These are phyloP conservation scores for Raffaelea deltoideospora DNA, from an alignment of 2,329 filamentous ascomycete species.

Conservation along the genomic window DNA sequence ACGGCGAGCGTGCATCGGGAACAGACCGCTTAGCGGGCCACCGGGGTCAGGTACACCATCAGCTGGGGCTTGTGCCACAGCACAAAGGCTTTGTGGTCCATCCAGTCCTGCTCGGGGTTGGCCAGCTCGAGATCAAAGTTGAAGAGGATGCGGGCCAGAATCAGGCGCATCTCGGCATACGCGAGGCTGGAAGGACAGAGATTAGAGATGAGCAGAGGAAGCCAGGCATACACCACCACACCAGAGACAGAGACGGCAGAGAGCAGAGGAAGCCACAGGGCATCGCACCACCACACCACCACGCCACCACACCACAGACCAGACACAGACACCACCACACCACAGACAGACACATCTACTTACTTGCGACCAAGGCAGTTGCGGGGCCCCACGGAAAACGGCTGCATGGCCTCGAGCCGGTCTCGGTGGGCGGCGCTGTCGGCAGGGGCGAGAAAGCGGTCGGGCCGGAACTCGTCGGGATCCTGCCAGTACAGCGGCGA, in stretches of 20 bases:
- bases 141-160: conserved; percentile 10
- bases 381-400: conserved; percentile 7
- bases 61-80: conserved; percentile 11
- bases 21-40: not conserved
- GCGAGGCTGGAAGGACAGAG: conserved; percentile 7
- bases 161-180: conserved; percentile 11
- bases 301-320: too few relatives aligned
- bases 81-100: conserved; percentile 8
- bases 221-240: too few relatives aligned
- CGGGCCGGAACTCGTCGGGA: conserved; percentile 10
- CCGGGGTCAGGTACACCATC: conserved; percentile 6
- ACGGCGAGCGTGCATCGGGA: too few relatives aligned
- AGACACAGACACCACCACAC: too few relatives aligned
- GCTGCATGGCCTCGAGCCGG: conserved; percentile 21
- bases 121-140: conserved; percentile 14
- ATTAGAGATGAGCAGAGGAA: not conserved
- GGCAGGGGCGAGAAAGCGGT: conserved; percentile 17
- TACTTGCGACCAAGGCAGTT: conserved; percentile 9
- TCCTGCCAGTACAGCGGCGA: conserved; percentile 24
- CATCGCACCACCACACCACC: too few relatives aligned
- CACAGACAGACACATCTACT: too few relatives aligned
- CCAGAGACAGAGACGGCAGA: too few relatives aligned
- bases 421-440: conserved; percentile 25
- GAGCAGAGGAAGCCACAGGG: too few relatives aligned
- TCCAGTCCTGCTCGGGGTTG: conserved; percentile 7